Conservation (phyloP, 148 eudicot genomes). For the Salicornia ramosissima region DNA sequence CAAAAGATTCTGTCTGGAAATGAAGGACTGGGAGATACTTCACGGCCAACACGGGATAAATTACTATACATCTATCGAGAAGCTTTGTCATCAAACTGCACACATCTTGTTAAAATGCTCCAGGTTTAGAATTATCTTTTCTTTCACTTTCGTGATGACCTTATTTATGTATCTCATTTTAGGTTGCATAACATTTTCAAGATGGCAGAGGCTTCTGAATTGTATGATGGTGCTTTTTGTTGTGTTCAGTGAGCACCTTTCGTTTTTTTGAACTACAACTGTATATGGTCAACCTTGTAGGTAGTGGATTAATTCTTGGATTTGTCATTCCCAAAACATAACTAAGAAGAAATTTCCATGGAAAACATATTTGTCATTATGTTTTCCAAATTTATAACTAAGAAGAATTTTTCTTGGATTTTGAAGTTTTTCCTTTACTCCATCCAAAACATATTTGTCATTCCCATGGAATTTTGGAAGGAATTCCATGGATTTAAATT, state of each 20-base stretch:
- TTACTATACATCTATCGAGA: conserved; percentile 61
- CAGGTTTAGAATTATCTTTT: conserved; percentile 55
- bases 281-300: not conserved
- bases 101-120: conserved; percentile 63
- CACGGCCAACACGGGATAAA: conserved; percentile 50
- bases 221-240: conserved; percentile 5
- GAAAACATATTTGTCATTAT: too few relatives aligned
- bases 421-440: too few relatives aligned
- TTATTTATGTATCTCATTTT: conserved; percentile 2
- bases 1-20: conserved; percentile 55
- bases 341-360: too few relatives aligned
- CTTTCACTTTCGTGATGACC: conserved; percentile 17
- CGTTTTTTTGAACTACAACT: not conserved
- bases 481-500: too few relatives aligned
- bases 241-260: not conserved
- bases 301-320: not conserved
- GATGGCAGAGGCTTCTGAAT: not conserved
- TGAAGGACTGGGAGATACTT: conserved; percentile 48
- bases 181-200: conserved; percentile 11
- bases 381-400: too few relatives aligned
- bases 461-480: too few relatives aligned
- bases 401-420: too few relatives aligned
- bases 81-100: conserved; percentile 71
- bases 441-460: too few relatives aligned
- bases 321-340: too few relatives aligned